Evolutionary conservation across 345 rosid genomes (phyloP).

Genomic region (Linum usitatissimum): DNA sequence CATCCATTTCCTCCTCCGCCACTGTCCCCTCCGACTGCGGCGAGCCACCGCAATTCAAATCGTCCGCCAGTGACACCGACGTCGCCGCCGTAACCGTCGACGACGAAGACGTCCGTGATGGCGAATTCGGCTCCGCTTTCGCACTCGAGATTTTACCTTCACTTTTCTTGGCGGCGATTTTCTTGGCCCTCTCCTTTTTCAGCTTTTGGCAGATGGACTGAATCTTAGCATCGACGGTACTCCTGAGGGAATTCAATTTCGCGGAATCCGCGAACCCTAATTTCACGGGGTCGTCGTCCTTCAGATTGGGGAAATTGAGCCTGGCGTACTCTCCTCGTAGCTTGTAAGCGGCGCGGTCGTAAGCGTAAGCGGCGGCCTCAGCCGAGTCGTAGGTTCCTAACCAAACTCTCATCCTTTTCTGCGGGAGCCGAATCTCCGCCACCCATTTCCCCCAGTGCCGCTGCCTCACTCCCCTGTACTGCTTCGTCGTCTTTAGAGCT

Average conservation of each 20-base stretch:
- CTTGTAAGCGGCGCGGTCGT: conserved; percentile 90
- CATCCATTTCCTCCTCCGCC: conserved; percentile 21
- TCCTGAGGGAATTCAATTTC: conserved; percentile 49
- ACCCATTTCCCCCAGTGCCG: conserved; percentile 99
- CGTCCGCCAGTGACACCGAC: background rate
- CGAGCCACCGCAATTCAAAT: conserved; percentile 24
- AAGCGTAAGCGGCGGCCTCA: conserved; percentile 89
- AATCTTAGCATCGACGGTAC: conserved; percentile 72
- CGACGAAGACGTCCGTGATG: conserved; percentile 14
- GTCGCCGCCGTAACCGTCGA: conserved; percentile 18
- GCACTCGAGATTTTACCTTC: conserved; percentile 7
- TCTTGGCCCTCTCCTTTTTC: conserved; percentile 49
- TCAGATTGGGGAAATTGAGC: conserved; percentile 69
- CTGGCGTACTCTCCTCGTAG: conserved; percentile 90
- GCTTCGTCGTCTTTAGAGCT: conserved; percentile 41
- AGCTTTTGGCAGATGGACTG: conserved; percentile 79
- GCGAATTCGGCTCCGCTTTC: conserved; percentile 26
- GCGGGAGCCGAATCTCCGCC: conserved; percentile 91
- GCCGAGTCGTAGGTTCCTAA: conserved; percentile 87
- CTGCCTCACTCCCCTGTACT: conserved; percentile 97
- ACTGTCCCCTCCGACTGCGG: conserved; percentile 38
- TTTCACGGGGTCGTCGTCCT: conserved; percentile 38
- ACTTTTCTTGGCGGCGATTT: conserved; percentile 28
- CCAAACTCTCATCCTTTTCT: conserved; percentile 94
- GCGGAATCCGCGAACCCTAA: conserved; percentile 49